A percentile compares a stretch with the other conserved stretches of the same genome.
Evolutionary conservation across 2,329 filamentous ascomycete genomes (phyloP).

Genomic region (Monosporascus ibericus): DNA sequence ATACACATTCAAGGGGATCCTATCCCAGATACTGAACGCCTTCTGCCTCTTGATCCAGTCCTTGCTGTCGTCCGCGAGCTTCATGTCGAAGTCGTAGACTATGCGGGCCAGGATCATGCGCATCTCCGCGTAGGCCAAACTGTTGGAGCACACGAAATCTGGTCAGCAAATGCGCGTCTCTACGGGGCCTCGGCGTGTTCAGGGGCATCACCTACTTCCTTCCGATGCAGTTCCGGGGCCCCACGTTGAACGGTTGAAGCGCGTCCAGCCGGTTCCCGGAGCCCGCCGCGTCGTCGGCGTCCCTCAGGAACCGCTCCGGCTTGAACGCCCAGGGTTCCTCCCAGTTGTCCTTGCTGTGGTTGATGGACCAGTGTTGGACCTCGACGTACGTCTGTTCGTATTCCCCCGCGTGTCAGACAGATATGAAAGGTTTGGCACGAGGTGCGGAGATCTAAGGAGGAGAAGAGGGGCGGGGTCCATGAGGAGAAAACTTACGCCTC

Average conservation of each 20-base stretch:
- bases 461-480: not conserved
- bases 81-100: slow-evolving; percentile 39
- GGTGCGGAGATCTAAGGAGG: not conserved
- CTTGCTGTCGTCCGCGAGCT: slow-evolving; percentile 24
- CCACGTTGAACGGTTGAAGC: slow-evolving; percentile 29
- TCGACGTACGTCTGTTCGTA: slow-evolving; percentile 28
- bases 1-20: slow-evolving; percentile 1
- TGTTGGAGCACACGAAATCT: slow-evolving; percentile 1
- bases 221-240: slow-evolving; percentile 34
- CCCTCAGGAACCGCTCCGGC: slow-evolving; percentile 32
- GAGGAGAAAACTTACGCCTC: slow-evolving; percentile 15
- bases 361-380: slow-evolving; percentile 30
- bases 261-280: slow-evolving; percentile 23
- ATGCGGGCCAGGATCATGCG: slow-evolving; percentile 38
- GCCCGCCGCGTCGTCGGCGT: slow-evolving; percentile 19
- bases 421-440: not conserved
- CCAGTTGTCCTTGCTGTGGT: slow-evolving; percentile 32
- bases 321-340: slow-evolving; percentile 30
- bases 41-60: slow-evolving; percentile 30
- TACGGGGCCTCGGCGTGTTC: not conserved
- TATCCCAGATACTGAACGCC: slow-evolving; percentile 28
- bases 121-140: slow-evolving; percentile 42
- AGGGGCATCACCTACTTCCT: slow-evolving; percentile 26
- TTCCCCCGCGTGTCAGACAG: not conserved
- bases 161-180: not conserved